These are phyloP conservation scores for Chaetomium globosum DNA, from an alignment of 2,329 filamentous ascomycete genomes.

Conservation along the genomic window DNA sequence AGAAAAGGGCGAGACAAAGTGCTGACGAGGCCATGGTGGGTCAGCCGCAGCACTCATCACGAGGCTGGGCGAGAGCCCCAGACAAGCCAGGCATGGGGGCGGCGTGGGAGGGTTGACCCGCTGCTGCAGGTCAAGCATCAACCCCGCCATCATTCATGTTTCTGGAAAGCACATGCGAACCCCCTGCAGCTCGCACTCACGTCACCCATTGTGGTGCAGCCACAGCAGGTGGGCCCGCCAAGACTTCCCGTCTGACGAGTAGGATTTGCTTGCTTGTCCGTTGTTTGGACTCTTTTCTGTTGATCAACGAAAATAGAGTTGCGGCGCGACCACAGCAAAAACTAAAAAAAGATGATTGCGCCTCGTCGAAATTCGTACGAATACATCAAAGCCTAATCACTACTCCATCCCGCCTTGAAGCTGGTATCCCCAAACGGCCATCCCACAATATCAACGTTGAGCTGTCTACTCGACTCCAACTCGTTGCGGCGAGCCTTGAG, in stretches of 20 bases:
- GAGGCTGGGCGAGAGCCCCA: slow-evolving; percentile 22
- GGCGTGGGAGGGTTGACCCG: not conserved
- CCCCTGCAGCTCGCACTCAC: slow-evolving; percentile 22
- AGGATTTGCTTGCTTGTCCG: not conserved
- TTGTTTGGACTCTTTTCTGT: not conserved
- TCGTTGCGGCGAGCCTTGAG: slow-evolving; percentile 21
- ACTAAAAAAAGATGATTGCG: not conserved
- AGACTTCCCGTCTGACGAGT: not conserved
- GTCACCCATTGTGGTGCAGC: not conserved
- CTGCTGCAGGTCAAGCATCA: not conserved
- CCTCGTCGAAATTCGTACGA: not conserved
- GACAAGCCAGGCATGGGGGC: not conserved
- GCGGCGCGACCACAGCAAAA: not conserved
- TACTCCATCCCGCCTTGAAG: not conserved
- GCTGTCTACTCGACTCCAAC: slow-evolving; percentile 2
- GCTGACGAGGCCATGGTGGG: slow-evolving; percentile 25
- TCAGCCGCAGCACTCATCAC: slow-evolving; percentile 25
- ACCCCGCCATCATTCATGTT: slow-evolving; percentile 18
- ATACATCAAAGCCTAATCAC: not conserved
- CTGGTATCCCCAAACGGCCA: slow-evolving; percentile 7
- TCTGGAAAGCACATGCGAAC: slow-evolving; percentile 7
- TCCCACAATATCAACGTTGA: slow-evolving; percentile 8
- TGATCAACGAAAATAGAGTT: not conserved
- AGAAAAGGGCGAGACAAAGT: slow-evolving; percentile 3
- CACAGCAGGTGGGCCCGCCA: slow-evolving; percentile 7